Evolutionary conservation across 768 basidiomycete species (phyloP).

Genomic region (Auriscalpium orientale): DNA sequence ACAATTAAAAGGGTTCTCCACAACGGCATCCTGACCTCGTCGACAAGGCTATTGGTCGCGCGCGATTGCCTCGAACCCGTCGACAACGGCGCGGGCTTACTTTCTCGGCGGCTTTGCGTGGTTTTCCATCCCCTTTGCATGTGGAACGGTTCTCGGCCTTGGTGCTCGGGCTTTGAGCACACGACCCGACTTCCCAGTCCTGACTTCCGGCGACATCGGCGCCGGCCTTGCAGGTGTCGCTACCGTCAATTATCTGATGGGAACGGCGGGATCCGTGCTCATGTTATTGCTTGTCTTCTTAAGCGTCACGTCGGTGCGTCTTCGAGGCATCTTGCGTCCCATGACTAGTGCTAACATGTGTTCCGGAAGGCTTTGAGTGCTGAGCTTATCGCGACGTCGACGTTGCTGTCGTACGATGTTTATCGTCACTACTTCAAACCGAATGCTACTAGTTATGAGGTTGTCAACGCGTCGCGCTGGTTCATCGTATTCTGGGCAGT

Average conservation of each 20-base stretch:
- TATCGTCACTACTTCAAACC: conserved; percentile 24
- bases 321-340: background rate
- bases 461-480: conserved; percentile 15
- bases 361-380: conserved; percentile 20
- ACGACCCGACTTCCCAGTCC: conserved; percentile 21
- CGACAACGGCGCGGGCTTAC: conserved; percentile 30
- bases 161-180: conserved; percentile 22
- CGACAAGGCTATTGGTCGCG: conserved; percentile 28
- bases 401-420: conserved; percentile 29
- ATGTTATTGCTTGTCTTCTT: conserved; percentile 29
- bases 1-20: background rate
- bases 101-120: conserved; percentile 33
- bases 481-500: conserved; percentile 20
- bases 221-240: conserved; percentile 30
- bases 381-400: conserved; percentile 31
- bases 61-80: conserved; percentile 30
- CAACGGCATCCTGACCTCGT: background rate
- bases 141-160: conserved; percentile 31
- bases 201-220: conserved; percentile 22
- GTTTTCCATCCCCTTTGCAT: conserved; percentile 33
- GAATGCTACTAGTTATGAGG: conserved; percentile 7
- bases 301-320: conserved; percentile 27
- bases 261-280: conserved; percentile 29
- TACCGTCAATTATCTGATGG: conserved; percentile 27
- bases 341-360: background rate